Evolutionary conservation across 495 filamentous ascomycete species (phyloP), one percentile per base, ranked within the genome.

Genomic region (Aspergillus ellipticus): DNA sequence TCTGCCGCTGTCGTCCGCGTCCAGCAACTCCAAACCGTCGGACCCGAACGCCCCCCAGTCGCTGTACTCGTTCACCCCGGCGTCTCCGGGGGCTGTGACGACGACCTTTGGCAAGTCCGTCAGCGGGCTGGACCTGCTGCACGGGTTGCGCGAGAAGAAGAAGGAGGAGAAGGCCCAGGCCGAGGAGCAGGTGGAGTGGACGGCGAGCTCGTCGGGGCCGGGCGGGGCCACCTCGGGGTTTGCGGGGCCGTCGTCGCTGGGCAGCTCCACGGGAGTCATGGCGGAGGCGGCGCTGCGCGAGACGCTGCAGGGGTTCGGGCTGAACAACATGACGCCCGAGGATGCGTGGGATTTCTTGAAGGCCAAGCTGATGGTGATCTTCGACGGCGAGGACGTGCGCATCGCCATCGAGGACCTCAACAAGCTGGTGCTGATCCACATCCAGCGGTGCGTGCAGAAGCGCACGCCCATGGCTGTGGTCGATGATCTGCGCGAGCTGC

Each of bases 261-360:
- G 66, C 8, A 71, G 65, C 28, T 65, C 71, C 10, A 57, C 63
- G 4, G 70, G 67, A 10, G 49, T 65, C 8, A 58, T 74, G 4
- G 70, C 66, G 4, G 74, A 77, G 13, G 69, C 74, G 24, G 66
- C 71, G 15, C 51, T 81, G 10, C 73, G 76, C 22, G 79, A 82
- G 24, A 72, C 70, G 6, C 60, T 81, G 19, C 78, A 79, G 51
- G 79, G 80, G 0, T 85, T 89, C 60, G 90, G 90, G 0, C 73
- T 96, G 20, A 82, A 89, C 56, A 90, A 89, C 59, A 87, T 96
- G 84, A 83, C 82, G 5, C 78, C 87, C 0, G 94, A 99, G 60
- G 92, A 97, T 66, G 93, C 92, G 6, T 99, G 95, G 95, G 90
- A 92, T 21, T 89, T 90, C 54, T 71, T 99, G n/a, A 94, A 93